These are phyloP conservation scores for Erodium texanum DNA, from an alignment of 441 rosid species.

Conservation along the genomic window DNA sequence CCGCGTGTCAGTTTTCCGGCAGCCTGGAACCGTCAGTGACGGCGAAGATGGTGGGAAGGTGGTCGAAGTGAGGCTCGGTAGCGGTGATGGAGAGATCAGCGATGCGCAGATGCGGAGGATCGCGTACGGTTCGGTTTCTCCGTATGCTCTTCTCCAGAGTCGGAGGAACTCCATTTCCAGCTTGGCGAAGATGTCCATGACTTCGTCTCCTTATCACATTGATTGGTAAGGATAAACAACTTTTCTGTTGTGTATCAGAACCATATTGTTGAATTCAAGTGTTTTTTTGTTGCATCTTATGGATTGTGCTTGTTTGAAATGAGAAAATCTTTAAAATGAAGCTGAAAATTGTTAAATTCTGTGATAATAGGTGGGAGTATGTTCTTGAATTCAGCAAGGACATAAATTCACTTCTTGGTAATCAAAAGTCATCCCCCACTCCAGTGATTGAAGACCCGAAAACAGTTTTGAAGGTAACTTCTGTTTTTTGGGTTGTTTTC, in stretches of 20 bases:
- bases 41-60: slow-evolving; percentile 41
- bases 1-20: slow-evolving; percentile 44
- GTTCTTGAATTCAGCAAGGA: slow-evolving; percentile 86
- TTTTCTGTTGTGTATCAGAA: background rate
- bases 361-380: slow-evolving; percentile 64
- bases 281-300: background rate
- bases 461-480: slow-evolving; percentile 46
- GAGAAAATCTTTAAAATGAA: background rate
- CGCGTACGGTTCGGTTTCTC: slow-evolving; percentile 77
- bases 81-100: slow-evolving; percentile 53
- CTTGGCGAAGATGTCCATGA: slow-evolving; percentile 29
- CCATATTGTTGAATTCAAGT: background rate
- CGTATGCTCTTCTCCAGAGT: slow-evolving; percentile 81
- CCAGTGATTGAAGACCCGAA: slow-evolving; percentile 54
- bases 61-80: slow-evolving; percentile 57
- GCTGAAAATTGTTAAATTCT: slow-evolving; percentile 10
- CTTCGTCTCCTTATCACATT: slow-evolving; percentile 45
- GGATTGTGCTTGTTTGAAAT: no score
- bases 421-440: slow-evolving; percentile 26
- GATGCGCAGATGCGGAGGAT: slow-evolving; percentile 72
- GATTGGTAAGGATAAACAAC: slow-evolving; percentile 40
- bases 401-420: slow-evolving; percentile 51
- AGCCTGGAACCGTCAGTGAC: slow-evolving; percentile 18
- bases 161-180: slow-evolving; percentile 49
- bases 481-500: background rate